Conservation (phyloP, 148 eudicot genomes). For the Talinum fruticosum region DNA sequence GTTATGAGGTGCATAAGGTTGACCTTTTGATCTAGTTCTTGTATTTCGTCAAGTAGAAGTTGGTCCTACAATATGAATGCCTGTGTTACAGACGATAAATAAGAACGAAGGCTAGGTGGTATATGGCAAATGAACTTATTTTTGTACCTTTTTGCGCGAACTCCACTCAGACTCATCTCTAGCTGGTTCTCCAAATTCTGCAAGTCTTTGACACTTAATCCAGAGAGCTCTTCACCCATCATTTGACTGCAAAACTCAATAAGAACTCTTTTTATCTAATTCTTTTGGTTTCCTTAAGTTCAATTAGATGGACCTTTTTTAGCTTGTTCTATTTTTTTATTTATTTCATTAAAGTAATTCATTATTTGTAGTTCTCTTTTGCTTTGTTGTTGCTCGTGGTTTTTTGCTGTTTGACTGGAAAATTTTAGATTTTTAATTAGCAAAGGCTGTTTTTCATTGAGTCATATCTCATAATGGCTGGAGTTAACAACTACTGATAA, state of each 20-base stretch:
- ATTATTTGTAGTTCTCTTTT: background rate
- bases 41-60: constrained; percentile 57
- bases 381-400: background rate
- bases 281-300: background rate
- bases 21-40: constrained; percentile 64
- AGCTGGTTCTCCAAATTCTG: constrained; percentile 42
- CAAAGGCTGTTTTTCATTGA: background rate
- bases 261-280: background rate
- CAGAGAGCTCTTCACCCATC: constrained; percentile 52
- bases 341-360: background rate
- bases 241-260: constrained; percentile 31
- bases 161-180: constrained; percentile 40
- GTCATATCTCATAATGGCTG: background rate
- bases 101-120: background rate
- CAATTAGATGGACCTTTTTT: background rate
- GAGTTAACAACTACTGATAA: background rate
- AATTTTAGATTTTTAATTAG: background rate
- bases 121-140: background rate
- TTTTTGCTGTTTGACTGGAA: background rate
- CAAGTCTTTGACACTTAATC: constrained; percentile 39
- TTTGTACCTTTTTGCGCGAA: constrained; percentile 40
- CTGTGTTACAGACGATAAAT: background rate
- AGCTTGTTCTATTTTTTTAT: background rate
- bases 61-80: constrained; percentile 48
- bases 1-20: constrained; percentile 6